Conservation (phyloP, 345 rosid genomes). For the thale cress (Arabidopsis thaliana) region DNA sequence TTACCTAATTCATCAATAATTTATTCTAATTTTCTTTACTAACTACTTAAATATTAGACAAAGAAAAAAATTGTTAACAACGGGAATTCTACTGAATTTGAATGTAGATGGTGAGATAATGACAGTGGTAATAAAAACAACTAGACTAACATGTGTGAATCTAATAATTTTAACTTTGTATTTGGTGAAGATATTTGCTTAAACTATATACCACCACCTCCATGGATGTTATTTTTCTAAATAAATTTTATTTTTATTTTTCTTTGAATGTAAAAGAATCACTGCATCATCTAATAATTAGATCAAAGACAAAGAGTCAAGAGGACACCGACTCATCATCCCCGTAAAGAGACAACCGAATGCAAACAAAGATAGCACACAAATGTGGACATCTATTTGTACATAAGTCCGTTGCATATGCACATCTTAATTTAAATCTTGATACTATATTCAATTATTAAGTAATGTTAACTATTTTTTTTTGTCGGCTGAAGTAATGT, state of each 20-base stretch:
- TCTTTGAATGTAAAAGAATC: slow-evolving; percentile 5
- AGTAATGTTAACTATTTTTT: not conserved
- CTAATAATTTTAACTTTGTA: no score
- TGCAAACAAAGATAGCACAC: slow-evolving; percentile 47
- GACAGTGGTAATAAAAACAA: no score
- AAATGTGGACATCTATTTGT: slow-evolving; percentile 31
- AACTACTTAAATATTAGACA: no score
- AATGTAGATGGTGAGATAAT: no score
- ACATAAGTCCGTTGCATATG: slow-evolving; percentile 25
- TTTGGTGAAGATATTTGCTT: no score
- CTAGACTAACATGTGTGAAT: no score
- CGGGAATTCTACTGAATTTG: no score
- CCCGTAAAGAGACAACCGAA: slow-evolving; percentile 38
- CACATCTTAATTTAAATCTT: slow-evolving; percentile 12
- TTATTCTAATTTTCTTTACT: no score
- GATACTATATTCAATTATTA: no score
- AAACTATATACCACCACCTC: not conserved
- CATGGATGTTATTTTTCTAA: not conserved
- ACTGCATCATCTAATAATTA: slow-evolving; percentile 11
- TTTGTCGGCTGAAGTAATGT: no score
- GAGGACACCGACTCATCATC: slow-evolving; percentile 38
- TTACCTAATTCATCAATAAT: no score
- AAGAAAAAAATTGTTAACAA: no score
- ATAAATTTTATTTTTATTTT: rapidly evolving
- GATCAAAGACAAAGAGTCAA: slow-evolving; percentile 1